phyloP scores from a whole-genome alignment of 2,329 filamentous ascomycete genomes.

The Fusarium caatingaense region DNA sequence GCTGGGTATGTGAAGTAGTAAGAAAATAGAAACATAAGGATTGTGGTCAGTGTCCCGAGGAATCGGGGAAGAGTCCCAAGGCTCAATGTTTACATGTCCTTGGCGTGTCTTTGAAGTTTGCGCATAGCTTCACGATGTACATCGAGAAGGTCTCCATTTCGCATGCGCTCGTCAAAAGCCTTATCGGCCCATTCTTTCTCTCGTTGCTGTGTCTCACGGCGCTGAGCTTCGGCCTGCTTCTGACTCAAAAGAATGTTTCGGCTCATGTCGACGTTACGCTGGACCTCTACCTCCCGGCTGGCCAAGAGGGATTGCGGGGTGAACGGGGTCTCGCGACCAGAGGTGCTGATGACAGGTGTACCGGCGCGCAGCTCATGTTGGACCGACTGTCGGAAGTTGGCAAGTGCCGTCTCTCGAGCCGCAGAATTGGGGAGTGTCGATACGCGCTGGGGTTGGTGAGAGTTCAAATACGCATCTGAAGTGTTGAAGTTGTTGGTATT shows the following conservation, averaged over 20 bases:
- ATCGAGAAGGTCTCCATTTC: conserved; percentile 78
- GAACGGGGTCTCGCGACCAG: conserved; percentile 56
- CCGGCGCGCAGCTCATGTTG: conserved; percentile 68
- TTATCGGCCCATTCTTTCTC: conserved; percentile 70
- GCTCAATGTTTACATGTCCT: conserved; percentile 40
- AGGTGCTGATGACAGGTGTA: conserved; percentile 49
- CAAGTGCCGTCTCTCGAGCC: conserved; percentile 69
- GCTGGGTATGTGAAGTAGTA: conserved; percentile 27
- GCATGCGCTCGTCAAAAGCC: conserved; percentile 79
- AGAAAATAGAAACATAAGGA: conserved; percentile 15
- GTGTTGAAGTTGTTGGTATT: conserved; percentile 48
- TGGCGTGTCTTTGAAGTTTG: conserved; percentile 73
- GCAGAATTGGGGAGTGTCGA: conserved; percentile 56
- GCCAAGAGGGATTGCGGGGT: conserved; percentile 49
- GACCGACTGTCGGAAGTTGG: conserved; percentile 74
- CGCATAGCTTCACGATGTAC: conserved; percentile 83
- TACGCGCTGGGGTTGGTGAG: conserved; percentile 64
- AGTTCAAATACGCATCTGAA: conserved; percentile 58
- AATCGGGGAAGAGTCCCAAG: not conserved
- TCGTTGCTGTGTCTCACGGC: conserved; percentile 67
- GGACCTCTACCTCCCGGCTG: conserved; percentile 55
- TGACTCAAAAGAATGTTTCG: conserved; percentile 69
- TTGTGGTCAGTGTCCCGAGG: not conserved
- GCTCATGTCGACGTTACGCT: conserved; percentile 64
- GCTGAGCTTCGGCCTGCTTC: conserved; percentile 70